Percentiles rank a stretch among this genome's conserved stretches.
phyloP scores from a whole-genome alignment of 768 basidiomycete species.

The Suillus placidus region DNA sequence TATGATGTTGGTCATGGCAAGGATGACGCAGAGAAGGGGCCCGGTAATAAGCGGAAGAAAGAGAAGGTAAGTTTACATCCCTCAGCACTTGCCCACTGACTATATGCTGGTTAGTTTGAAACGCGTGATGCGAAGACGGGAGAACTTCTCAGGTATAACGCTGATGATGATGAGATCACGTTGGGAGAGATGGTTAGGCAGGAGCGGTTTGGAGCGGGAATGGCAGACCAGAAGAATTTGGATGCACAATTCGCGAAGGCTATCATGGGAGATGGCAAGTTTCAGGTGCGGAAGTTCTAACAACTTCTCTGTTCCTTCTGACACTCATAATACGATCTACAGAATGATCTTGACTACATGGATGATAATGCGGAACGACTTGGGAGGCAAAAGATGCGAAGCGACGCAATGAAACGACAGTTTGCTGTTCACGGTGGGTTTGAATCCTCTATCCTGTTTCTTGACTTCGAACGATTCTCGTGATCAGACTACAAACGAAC shows the following conservation, averaged over 20 bases:
- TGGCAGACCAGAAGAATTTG: conserved; percentile 88
- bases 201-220: conserved; percentile 87
- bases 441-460: not conserved
- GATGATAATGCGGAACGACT: conserved; percentile 96
- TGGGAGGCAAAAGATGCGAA: conserved; percentile 92
- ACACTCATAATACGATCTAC: conserved; percentile 6
- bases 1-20: conserved; percentile 91
- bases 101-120: conserved; percentile 58
- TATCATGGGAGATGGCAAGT: conserved; percentile 87
- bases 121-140: conserved; percentile 91
- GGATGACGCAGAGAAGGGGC: conserved; percentile 50
- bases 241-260: conserved; percentile 88
- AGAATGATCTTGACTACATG: conserved; percentile 92
- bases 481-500: conserved; percentile 88
- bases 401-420: conserved; percentile 94
- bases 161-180: conserved; percentile 85
- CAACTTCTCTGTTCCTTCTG: not conserved
- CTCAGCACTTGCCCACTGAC: conserved; percentile 8
- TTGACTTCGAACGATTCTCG: conserved; percentile 4
- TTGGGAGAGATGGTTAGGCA: conserved; percentile 92
- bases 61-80: conserved; percentile 50
- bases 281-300: conserved; percentile 55
- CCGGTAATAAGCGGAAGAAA: conserved; percentile 82
- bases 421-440: conserved; percentile 90
- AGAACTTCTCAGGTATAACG: conserved; percentile 84